Percentiles rank a stretch among this genome's conserved stretches.
These are phyloP conservation scores for Edaphochlamys debaryana DNA, from an alignment of 139 green algal genomes.

Conservation along the genomic window DNA sequence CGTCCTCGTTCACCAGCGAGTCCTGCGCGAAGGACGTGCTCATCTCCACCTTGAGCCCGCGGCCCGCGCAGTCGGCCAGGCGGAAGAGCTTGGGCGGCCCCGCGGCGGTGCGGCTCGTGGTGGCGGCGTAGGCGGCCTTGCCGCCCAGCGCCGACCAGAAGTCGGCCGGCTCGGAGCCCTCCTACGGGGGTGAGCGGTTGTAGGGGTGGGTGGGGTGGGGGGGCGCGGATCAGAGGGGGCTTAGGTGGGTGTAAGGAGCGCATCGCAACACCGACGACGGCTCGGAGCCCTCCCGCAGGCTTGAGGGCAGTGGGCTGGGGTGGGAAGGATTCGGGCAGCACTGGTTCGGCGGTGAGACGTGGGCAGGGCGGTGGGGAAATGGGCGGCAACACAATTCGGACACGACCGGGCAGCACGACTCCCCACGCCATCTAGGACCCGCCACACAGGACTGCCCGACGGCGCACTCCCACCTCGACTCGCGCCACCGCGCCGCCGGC, in stretches of 20 bases:
- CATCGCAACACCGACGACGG: too few species aligned
- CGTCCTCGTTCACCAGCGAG: background rate
- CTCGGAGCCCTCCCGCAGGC: too few species aligned
- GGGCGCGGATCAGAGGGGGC: too few species aligned
- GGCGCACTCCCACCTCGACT: conserved; percentile 17
- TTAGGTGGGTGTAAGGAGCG: too few species aligned
- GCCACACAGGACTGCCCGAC: too few species aligned
- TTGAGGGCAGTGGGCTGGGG: too few species aligned
- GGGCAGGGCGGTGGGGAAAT: too few species aligned
- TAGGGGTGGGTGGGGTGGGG: background rate
- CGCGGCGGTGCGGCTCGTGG: background rate
- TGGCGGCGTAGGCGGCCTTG: background rate
- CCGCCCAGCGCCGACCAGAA: conserved; percentile 33
- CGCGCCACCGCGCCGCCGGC: background rate
- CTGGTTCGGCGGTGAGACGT: too few species aligned
- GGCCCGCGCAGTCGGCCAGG: conserved; percentile 6
- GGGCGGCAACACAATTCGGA: too few species aligned
- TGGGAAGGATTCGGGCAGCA: too few species aligned
- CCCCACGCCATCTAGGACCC: too few species aligned
- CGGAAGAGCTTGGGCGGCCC: conserved; percentile 1
- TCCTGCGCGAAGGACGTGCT: conserved; percentile 15
- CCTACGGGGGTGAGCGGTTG: background rate
- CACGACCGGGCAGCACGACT: too few species aligned
- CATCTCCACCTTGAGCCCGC: conserved; percentile 27
- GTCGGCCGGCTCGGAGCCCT: background rate